Percentiles rank a stretch among this genome's conserved stretches.
These are phyloP conservation scores for Cercospora canescens DNA, from an alignment of 2,329 filamentous ascomycete genomes.

Conservation along the genomic window DNA sequence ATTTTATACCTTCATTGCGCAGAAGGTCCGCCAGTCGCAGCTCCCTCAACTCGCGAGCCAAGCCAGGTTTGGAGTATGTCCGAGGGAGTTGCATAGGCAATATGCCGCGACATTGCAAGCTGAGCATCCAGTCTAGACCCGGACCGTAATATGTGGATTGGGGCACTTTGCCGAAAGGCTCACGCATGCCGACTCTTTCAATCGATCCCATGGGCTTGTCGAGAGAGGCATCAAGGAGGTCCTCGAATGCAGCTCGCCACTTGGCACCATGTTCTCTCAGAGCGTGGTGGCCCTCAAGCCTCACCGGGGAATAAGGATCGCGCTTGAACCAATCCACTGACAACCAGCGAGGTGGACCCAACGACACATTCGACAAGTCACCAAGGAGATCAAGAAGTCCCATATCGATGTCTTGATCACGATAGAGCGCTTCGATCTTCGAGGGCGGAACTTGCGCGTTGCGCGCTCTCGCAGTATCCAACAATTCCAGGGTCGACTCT, in stretches of 20 bases:
- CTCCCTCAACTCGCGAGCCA: neutral
- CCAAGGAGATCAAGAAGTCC: constrained; percentile 25
- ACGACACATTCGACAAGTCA: constrained; percentile 19
- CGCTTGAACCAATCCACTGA: constrained; percentile 39
- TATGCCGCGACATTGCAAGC: constrained; percentile 37
- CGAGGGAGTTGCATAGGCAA: constrained; percentile 35
- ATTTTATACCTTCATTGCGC: neutral
- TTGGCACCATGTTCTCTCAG: constrained; percentile 38
- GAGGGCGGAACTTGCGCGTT: constrained; percentile 27
- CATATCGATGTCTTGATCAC: constrained; percentile 24
- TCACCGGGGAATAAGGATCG: constrained; percentile 57
- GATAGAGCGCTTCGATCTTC: constrained; percentile 31
- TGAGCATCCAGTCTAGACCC: constrained; percentile 40
- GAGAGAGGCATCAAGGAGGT: constrained; percentile 51
- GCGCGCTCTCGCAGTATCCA: constrained; percentile 27
- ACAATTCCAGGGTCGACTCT: constrained; percentile 22
- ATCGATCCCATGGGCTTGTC: constrained; percentile 34
- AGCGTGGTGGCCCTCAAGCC: constrained; percentile 50
- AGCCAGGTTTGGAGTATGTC: neutral
- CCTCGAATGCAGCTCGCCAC: constrained; percentile 62
- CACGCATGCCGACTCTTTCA: constrained; percentile 23
- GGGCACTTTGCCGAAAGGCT: constrained; percentile 14
- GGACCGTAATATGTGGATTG: constrained; percentile 31
- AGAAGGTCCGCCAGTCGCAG: neutral
- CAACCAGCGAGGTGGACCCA: constrained; percentile 30